phyloP scores from a whole-genome alignment of 1,284 basidiomycete species.

The Ustanciosporium gigantosporum region DNA sequence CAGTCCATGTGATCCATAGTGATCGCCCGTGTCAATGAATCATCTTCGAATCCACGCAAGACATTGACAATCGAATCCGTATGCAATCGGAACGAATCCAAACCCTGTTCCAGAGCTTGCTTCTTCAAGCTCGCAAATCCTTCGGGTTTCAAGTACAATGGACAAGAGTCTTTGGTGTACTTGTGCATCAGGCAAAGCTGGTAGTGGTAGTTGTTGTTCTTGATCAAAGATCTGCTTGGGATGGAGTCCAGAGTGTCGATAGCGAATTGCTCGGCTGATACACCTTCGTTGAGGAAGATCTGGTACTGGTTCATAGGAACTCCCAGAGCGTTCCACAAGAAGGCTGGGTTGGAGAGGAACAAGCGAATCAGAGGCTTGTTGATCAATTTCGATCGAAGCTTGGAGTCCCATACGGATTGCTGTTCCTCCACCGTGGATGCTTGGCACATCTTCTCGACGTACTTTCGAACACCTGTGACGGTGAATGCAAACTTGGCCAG shows the following conservation, averaged over 20 bases:
- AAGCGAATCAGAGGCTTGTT: conserved; percentile 69
- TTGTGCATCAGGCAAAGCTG: conserved; percentile 68
- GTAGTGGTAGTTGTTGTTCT: conserved; percentile 60
- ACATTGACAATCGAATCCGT: conserved; percentile 78
- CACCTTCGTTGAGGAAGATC: conserved; percentile 72
- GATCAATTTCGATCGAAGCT: conserved; percentile 70
- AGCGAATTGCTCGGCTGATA: conserved; percentile 59
- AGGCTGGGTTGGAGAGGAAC: conserved; percentile 66
- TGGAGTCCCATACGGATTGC: conserved; percentile 69
- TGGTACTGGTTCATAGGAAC: conserved; percentile 76
- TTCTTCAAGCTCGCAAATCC: conserved; percentile 70
- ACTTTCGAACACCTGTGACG: conserved; percentile 68
- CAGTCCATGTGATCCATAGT: conserved; percentile 81
- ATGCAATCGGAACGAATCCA: conserved; percentile 75
- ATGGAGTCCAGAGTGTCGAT: conserved; percentile 60
- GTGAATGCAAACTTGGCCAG: conserved; percentile 70
- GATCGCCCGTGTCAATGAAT: conserved; percentile 62
- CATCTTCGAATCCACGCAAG: conserved; percentile 60
- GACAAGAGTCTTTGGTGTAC: conserved; percentile 73
- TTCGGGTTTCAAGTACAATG: conserved; percentile 72
- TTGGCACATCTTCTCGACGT: conserved; percentile 69
- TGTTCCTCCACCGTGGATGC: conserved; percentile 70
- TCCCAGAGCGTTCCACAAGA: conserved; percentile 82
- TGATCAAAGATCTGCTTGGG: conserved; percentile 46
- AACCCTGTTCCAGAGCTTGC: conserved; percentile 63